Evolutionary conservation across 106 monocot genomes (phyloP).

Genomic region (Cymbidium sinense): DNA sequence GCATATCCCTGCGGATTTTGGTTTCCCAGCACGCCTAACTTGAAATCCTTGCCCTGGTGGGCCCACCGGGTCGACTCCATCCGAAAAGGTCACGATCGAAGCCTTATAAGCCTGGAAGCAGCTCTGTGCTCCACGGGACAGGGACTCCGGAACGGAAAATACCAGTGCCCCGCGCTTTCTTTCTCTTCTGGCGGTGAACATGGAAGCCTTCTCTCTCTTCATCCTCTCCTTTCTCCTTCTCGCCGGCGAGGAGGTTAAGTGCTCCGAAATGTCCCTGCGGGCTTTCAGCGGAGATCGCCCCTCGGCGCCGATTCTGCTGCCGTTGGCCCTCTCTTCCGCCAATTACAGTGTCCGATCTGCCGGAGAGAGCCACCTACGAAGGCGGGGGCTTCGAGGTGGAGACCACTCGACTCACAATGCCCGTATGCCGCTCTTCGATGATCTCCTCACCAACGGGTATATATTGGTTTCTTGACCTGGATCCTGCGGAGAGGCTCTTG

Average conservation of each 20-base stretch:
- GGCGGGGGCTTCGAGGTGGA: not conserved
- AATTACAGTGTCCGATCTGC: constrained; percentile 1
- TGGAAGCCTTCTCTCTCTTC: not conserved
- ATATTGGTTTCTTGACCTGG: not conserved
- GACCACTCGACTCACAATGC: constrained; percentile 14
- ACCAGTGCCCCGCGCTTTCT: not conserved
- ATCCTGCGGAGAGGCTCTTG: not conserved
- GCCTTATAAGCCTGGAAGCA: not conserved
- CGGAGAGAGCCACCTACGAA: not conserved
- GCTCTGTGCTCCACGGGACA: not conserved
- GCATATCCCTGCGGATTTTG: no score
- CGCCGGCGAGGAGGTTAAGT: not conserved
- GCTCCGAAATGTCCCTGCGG: not conserved
- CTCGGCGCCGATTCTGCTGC: constrained; percentile 7
- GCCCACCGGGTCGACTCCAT: no score
- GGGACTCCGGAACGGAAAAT: no score
- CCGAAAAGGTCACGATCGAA: not conserved
- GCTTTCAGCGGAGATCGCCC: not conserved
- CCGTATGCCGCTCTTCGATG: constrained; percentile 59
- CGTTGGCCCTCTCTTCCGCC: not conserved
- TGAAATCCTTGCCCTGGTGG: no score
- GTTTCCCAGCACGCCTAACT: no score
- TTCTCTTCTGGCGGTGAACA: not conserved
- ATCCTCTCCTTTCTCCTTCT: not conserved
- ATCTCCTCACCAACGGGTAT: constrained; percentile 72